Evolutionary conservation across 2,329 filamentous ascomycete genomes (phyloP).

Genomic region (Cytospora leucostoma): DNA sequence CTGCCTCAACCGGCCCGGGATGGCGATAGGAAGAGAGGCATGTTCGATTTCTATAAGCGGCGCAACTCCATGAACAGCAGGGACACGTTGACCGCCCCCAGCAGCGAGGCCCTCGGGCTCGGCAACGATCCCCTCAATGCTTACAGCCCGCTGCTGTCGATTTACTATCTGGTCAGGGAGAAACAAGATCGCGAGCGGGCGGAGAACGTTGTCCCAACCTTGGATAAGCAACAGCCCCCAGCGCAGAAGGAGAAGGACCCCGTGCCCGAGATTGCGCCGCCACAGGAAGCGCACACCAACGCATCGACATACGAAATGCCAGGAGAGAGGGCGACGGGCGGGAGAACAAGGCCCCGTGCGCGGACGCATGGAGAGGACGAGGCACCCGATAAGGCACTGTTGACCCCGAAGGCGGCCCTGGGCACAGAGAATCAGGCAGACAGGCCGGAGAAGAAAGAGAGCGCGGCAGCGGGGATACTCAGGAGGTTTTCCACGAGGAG

Average conservation of each 20-base stretch:
- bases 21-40: conserved; percentile 79
- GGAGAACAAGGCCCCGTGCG: conserved; percentile 79
- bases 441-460: conserved; percentile 76
- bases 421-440: conserved; percentile 40
- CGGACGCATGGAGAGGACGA: conserved; percentile 96
- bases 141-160: conserved; percentile 86
- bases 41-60: conserved; percentile 95
- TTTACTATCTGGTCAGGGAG: conserved; percentile 95
- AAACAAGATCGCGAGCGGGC: conserved; percentile 78
- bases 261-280: conserved; percentile 75
- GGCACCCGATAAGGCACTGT: conserved; percentile 58
- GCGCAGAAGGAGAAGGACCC: conserved; percentile 44
- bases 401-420: conserved; percentile 27
- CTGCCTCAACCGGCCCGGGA: conserved; percentile 58
- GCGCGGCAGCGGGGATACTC: conserved; percentile 79
- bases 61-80: conserved; percentile 86
- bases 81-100: conserved; percentile 83
- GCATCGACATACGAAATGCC: conserved; percentile 81
- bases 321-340: conserved; percentile 83
- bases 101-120: conserved; percentile 78
- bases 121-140: conserved; percentile 90
- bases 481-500: conserved; percentile 89
- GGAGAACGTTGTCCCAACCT: conserved; percentile 45
- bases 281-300: conserved; percentile 88
- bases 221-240: conserved; percentile 30